Base-by-base conservation (phyloP, 257 asterid species). In the Vinca minor region DNA sequence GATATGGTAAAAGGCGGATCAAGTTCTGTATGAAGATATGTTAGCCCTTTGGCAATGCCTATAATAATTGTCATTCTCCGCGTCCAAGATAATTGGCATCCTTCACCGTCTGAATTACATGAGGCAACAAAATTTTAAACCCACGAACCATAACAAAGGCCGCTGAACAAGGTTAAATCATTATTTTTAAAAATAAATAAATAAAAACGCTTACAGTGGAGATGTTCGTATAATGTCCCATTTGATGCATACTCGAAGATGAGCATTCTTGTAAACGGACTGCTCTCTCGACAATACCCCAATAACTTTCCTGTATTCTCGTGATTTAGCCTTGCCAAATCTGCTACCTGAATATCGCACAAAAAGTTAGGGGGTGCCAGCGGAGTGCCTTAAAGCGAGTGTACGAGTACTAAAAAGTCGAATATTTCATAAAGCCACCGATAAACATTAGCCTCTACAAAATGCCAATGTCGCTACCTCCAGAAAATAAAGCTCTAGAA, bases 201-300 rank as follows among this genome's bases (percentile, higher is more conserved):
- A 29, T 47, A 54, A 18, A 68, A 25, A 34, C 70, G 56, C 99
- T 73, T 69, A 93, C 99, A 91, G 44, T 90, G 97, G 73, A 93
- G 96, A 76, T 93, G 97, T 81, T 93, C 99, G 9, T 85, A 77
- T 46, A 93, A 87, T 18, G 99, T 87, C 46, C 99, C 97, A 35
- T 93, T 93, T 28, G 96, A 87, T 44, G 96, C 99, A 76, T 93
- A 93, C 68, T 90, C 99, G 50, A 93, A 86, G 26, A 89, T 89
- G 64, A 93, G 78, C 97, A 90, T 90, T 78, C 99, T 84, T 31
- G 97, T 87, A 69, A 90, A 89, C 29, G 96, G 96, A 26, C 50
- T 65, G 76, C 79, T 84, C 59, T 93, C 97, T 68, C 84, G 70
- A 81, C 99, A 89, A 59, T 84, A 93, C 13, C 99, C 99, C 13